Evolutionary conservation across 192 early-diverging fungal genomes (phyloP).

Genomic region (Irineochytrium annulatum): DNA sequence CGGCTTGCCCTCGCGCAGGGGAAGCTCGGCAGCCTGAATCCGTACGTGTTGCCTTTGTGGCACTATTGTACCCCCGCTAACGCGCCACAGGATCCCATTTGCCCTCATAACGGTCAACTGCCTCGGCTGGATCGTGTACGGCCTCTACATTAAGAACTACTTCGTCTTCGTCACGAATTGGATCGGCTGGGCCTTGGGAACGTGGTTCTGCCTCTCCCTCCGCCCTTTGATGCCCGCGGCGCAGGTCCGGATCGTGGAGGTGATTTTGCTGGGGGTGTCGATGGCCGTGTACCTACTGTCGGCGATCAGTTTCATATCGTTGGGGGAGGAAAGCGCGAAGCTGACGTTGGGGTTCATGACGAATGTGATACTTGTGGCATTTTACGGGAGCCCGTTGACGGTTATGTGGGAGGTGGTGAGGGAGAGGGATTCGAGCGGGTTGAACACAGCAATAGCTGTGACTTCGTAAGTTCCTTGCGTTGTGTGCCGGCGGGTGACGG

Average conservation of each 20-base stretch:
- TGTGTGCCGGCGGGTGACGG: neutral
- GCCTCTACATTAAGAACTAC: slow-evolving; percentile 9
- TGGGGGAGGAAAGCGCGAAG: neutral
- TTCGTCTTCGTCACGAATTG: slow-evolving; percentile 13
- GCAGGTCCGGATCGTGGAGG: neutral
- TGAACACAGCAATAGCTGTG: neutral
- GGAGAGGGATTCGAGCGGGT: neutral
- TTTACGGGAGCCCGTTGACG: slow-evolving; percentile 13
- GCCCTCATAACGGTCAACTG: slow-evolving; percentile 15
- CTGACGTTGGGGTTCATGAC: slow-evolving; percentile 7
- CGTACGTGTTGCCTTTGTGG: neutral
- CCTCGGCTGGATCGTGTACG: slow-evolving; percentile 16
- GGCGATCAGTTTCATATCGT: neutral
- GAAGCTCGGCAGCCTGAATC: neutral
- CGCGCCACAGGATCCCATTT: neutral
- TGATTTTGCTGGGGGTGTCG: neutral
- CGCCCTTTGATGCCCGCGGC: neutral
- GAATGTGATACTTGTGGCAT: slow-evolving; percentile 2
- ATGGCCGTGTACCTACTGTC: neutral
- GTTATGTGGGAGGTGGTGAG: neutral
- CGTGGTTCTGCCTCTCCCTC: neutral
- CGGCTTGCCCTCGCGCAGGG: neutral
- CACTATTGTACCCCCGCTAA: neutral
- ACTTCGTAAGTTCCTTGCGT: neutral
- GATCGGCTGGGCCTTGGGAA: slow-evolving; percentile 7